Base-by-base conservation (phyloP, 495 filamentous ascomycete species). In the Lichina pygmaea region DNA sequence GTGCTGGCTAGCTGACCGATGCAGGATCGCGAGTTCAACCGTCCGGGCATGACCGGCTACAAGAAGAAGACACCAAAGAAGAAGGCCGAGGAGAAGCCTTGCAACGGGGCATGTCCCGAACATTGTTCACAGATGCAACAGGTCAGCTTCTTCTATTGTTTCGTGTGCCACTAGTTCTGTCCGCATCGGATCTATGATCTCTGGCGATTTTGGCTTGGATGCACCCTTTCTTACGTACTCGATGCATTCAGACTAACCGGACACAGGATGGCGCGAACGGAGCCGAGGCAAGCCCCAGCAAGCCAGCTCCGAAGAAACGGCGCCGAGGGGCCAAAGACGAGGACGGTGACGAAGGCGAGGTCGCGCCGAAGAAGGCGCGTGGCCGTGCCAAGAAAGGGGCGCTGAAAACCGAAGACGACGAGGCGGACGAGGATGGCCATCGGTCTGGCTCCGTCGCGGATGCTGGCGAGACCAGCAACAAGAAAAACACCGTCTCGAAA, bases 21-120 rank as follows among this genome's bases (percentile, higher is more conserved):
- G 42, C 48, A 82, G 77, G 78, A 86, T 50, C 55, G 66, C 5
- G 74, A 78, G 51, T 62, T 68, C 54, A 84, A 83, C 53, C 62
- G 66, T n/a, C 73, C 68, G 15, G 77, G 78, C 15, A 62, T 65
- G 54, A 65, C 54, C 33, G 75, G 77, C n/a, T 75, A 75, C 51
- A 67, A 65, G 30, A 55, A 56, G 16, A 62, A 61, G 41, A 58
- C 54, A 6, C 32, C 53, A 42, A 65, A 66, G 51, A 70, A 69
- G 52, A 50, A 49, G 7, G 51, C 52, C 12, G 57, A 57, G 41
- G 58, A 55, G 31, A 30, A 37, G 42, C 17, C n/a, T n/a, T 38
- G 16, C 33, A 43, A 6, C 41, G 6, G 6, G 12, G 31, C 15
- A 37, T 38, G 17, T 44, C 42, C 44, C 33, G 12, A 15, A 34